These are phyloP conservation scores for Krasilnikovozyma curviuscula DNA, from an alignment of 768 basidiomycete species.

Conservation along the genomic window DNA sequence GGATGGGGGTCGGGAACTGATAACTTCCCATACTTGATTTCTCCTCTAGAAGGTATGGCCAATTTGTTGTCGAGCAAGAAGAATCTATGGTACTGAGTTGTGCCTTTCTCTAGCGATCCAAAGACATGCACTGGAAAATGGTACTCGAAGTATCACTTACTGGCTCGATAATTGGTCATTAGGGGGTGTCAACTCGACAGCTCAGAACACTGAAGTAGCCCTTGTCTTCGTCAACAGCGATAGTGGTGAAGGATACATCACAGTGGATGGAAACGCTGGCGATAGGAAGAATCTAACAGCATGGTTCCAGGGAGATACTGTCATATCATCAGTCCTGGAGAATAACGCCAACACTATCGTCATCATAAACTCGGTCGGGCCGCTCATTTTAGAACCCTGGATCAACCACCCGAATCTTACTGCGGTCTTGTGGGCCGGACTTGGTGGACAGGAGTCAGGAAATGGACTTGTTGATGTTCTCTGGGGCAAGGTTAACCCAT, in stretches of 20 bases:
- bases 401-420: slow-evolving; percentile 56
- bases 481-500: slow-evolving; percentile 36
- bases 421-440: slow-evolving; percentile 7
- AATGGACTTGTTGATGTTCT: slow-evolving; percentile 54
- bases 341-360: slow-evolving; percentile 35
- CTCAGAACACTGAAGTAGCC: slow-evolving; percentile 13
- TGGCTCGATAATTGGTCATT: slow-evolving; percentile 42
- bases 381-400: slow-evolving; percentile 37
- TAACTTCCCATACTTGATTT: slow-evolving; percentile 47
- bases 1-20: slow-evolving; percentile 83
- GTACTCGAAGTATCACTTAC: background rate
- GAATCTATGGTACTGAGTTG: background rate
- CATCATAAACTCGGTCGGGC: slow-evolving; percentile 53
- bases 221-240: slow-evolving; percentile 50
- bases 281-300: slow-evolving; percentile 53
- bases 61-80: too few relatives aligned
- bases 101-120: slow-evolving; percentile 51
- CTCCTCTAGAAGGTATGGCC: too few relatives aligned
- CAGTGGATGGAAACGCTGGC: slow-evolving; percentile 57
- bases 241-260: slow-evolving; percentile 66
- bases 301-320: slow-evolving; percentile 47
- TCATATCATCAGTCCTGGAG: background rate
- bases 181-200: slow-evolving; percentile 26
- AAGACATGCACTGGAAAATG: slow-evolving; percentile 31
- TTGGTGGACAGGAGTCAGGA: slow-evolving; percentile 43